These are phyloP conservation scores for Rhynchospora pubera DNA, from an alignment of 176 grass and related monocot species.

Conservation along the genomic window DNA sequence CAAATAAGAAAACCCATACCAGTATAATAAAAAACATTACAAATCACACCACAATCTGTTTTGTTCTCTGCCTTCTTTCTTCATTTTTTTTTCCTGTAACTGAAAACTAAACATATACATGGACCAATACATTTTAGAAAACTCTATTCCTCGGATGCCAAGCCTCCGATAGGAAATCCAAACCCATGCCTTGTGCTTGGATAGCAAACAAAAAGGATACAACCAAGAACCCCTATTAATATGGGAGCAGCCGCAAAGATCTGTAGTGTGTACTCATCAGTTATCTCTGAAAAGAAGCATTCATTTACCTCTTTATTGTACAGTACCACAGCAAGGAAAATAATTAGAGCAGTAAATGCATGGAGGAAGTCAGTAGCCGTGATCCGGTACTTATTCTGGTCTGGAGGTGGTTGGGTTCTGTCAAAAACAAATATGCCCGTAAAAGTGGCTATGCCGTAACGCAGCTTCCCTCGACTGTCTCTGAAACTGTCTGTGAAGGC, in stretches of 20 bases:
- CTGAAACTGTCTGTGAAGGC: constrained; percentile 19
- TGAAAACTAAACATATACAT: neutral
- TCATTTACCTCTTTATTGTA: neutral
- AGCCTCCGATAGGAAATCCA: constrained; percentile 9
- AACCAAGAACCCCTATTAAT: constrained; percentile 4
- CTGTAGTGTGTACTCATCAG: neutral
- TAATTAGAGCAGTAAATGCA: neutral
- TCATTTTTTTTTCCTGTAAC: neutral
- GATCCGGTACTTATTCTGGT: constrained; percentile 14
- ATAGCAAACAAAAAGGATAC: neutral
- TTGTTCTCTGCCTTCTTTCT: neutral
- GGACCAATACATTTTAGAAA: neutral
- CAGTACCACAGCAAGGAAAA: constrained; percentile 9
- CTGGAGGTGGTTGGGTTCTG: neutral
- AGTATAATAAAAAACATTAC: neutral
- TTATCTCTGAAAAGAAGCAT: neutral
- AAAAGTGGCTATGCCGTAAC: constrained; percentile 15
- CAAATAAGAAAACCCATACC: no score
- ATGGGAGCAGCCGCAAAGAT: neutral
- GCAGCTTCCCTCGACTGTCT: constrained; percentile 1
- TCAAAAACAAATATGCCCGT: constrained; percentile 7
- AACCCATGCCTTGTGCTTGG: constrained; percentile 1
- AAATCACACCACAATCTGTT: neutral
- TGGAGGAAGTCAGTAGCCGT: constrained; percentile 12
- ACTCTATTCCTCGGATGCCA: neutral